Conservation (phyloP, 768 basidiomycete genomes). For the Mycena floridula region DNA sequence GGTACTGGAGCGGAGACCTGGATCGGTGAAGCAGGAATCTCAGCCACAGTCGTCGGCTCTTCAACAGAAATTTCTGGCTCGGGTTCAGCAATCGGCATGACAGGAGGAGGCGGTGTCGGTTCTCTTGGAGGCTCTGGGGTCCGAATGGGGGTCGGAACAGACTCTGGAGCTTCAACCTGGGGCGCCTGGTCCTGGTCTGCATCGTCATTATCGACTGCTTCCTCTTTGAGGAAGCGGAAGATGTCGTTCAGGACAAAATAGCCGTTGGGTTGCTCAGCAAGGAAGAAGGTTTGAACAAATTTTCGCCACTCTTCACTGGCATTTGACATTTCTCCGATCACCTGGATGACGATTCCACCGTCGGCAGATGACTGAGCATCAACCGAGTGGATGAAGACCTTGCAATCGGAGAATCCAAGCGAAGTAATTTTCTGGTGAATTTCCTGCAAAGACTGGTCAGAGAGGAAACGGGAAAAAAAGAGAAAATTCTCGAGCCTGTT, state of each 20-base stretch:
- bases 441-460: constrained; percentile 49
- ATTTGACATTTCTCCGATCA: constrained; percentile 99
- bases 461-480: constrained; percentile 4
- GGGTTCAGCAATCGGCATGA: constrained; percentile 21
- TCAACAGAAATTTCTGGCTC: constrained; percentile 22
- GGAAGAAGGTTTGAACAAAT: constrained; percentile 99
- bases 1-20: constrained; percentile 23
- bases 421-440: constrained; percentile 95
- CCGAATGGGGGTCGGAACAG: constrained; percentile 25
- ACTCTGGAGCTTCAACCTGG: constrained; percentile 26
- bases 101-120: constrained; percentile 36
- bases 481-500: constrained; percentile 57
- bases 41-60: constrained; percentile 35
- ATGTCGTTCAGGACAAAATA: constrained; percentile 99
- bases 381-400: constrained; percentile 98
- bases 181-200: constrained; percentile 31
- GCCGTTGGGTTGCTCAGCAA: constrained; percentile 97
- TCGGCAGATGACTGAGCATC: constrained; percentile 94
- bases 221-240: constrained; percentile 99
- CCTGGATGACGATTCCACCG: constrained; percentile 97
- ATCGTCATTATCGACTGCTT: constrained; percentile 76
- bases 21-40: constrained; percentile 8
- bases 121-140: constrained; percentile 26
- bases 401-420: constrained; percentile 93
- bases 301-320: constrained; percentile 89